Percentiles rank a stretch among this genome's conserved stretches.
phyloP scores from a whole-genome alignment of 257 asterid species.

The Solanum piurae region DNA sequence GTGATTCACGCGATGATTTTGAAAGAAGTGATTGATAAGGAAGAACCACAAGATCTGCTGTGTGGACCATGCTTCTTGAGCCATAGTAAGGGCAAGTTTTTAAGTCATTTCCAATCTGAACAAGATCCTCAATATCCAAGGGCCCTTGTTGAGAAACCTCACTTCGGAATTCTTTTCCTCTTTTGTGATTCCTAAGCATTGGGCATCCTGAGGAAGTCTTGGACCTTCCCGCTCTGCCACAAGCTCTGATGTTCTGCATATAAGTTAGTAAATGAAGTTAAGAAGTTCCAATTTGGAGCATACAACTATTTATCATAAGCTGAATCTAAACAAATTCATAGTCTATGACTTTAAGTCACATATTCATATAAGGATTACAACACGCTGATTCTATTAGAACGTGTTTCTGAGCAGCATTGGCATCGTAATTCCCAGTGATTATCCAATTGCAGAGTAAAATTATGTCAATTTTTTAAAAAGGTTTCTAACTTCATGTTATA shows the following conservation, averaged over 20 bases:
- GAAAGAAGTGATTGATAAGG: conserved; percentile 99
- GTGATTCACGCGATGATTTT: conserved; percentile 83
- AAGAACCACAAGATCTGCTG: conserved; percentile 86
- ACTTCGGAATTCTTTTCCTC: conserved; percentile 42
- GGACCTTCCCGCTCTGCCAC: conserved; percentile 40
- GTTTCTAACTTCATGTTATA: background rate
- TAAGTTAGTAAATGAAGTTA: conserved; percentile 16
- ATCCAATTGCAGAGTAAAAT: background rate
- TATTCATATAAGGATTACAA: background rate
- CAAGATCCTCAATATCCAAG: conserved; percentile 92
- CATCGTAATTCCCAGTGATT: background rate
- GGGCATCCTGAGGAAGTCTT: conserved; percentile 65
- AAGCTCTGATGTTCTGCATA: conserved; percentile 52
- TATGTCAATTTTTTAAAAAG: background rate
- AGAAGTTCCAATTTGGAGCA: background rate
- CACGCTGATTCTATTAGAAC: background rate
- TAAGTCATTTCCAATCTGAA: conserved; percentile 51
- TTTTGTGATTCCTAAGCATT: conserved; percentile 61
- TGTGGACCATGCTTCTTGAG: conserved; percentile 68
- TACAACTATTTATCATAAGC: background rate
- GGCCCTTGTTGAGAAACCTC: conserved; percentile 57
- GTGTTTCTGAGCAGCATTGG: background rate
- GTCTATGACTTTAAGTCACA: background rate
- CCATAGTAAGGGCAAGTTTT: conserved; percentile 96
- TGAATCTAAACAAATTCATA: background rate